Percentiles rank a stretch among this genome's conserved stretches.
These are phyloP conservation scores for Andrographis paniculata DNA, from an alignment of 305 asterid genomes.

Conservation along the genomic window DNA sequence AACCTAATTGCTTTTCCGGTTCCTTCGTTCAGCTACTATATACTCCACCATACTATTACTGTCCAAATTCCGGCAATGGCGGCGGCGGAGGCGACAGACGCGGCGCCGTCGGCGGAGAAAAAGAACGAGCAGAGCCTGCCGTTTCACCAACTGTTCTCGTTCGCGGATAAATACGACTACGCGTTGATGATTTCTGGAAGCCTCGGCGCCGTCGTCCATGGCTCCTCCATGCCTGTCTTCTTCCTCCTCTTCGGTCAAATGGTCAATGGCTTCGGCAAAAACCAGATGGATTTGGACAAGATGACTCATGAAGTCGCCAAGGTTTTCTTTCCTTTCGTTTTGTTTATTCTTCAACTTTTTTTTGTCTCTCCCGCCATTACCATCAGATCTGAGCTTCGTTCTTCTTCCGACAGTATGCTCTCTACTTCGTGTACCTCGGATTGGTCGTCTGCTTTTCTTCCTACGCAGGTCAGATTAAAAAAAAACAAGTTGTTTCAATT, in stretches of 20 bases:
- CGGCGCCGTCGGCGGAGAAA: constrained; percentile 75
- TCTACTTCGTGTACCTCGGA: constrained; percentile 94
- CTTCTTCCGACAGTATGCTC: constrained; percentile 66
- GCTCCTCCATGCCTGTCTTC: constrained; percentile 98
- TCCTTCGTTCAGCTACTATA: no score
- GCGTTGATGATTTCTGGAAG: constrained; percentile 67
- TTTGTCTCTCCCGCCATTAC: no score
- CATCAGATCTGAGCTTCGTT: constrained; percentile 41
- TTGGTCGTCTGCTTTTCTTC: constrained; percentile 87
- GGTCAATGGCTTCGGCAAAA: constrained; percentile 96
- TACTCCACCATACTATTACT: no score
- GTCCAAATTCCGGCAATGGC: no score
- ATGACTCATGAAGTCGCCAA: constrained; percentile 89
- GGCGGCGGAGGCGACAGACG: no score
- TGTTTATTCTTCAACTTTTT: not conserved
- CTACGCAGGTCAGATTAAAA: constrained; percentile 84
- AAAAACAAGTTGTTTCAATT: no score
- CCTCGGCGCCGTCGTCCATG: constrained; percentile 86
- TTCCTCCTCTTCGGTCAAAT: constrained; percentile 86
- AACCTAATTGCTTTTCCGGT: constrained; percentile 14
- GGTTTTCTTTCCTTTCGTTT: constrained; percentile 30
- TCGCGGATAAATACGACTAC: constrained; percentile 75
- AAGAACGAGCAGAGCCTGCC: constrained; percentile 92
- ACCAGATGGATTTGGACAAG: constrained; percentile 79
- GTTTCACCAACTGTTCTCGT: constrained; percentile 73